Evolutionary conservation across 2,329 filamentous ascomycete genomes (phyloP).

Genomic region (Magnaporthiopsis poae): DNA sequence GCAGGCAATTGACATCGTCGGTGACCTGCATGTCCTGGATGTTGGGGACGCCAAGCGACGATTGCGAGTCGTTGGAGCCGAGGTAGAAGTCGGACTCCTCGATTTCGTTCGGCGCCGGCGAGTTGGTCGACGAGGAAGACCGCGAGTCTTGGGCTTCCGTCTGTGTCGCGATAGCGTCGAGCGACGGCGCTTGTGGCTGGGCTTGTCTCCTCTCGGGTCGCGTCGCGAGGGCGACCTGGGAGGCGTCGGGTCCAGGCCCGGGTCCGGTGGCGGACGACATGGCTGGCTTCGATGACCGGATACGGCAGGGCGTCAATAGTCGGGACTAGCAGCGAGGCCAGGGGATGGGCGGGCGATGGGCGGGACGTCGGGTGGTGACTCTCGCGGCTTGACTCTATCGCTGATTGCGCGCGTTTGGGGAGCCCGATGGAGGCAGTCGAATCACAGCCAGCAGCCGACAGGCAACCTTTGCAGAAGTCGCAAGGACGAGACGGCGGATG

Average conservation of each 20-base stretch:
- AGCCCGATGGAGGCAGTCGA: not conserved
- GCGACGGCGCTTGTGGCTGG: constrained; percentile 14
- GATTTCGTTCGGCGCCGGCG: constrained; percentile 66
- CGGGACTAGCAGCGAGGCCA: too few species aligned
- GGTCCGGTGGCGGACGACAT: constrained; percentile 3
- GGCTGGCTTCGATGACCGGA: not conserved
- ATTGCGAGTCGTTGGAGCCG: constrained; percentile 82
- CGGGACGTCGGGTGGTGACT: not conserved
- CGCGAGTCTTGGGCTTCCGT: constrained; percentile 38
- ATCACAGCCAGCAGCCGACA: not conserved
- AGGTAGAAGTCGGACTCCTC: constrained; percentile 92
- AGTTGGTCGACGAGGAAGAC: constrained; percentile 61
- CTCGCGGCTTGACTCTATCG: not conserved
- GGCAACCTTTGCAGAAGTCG: too few species aligned
- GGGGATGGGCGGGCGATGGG: not conserved
- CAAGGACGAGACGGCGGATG: not conserved
- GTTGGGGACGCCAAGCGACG: constrained; percentile 73
- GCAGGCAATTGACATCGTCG: constrained; percentile 56
- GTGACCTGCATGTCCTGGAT: constrained; percentile 64
- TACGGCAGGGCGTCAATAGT: not conserved
- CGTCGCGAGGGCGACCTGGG: not conserved
- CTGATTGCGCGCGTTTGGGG: not conserved
- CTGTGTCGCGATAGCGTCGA: constrained; percentile 16
- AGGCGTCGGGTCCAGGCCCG: constrained; percentile 3
- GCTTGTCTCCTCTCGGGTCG: constrained; percentile 3